A percentile compares a stretch with the other conserved stretches of the same genome.
Evolutionary conservation across 345 rosid genomes (phyloP).

Genomic region (Anastatica hierochuntica): DNA sequence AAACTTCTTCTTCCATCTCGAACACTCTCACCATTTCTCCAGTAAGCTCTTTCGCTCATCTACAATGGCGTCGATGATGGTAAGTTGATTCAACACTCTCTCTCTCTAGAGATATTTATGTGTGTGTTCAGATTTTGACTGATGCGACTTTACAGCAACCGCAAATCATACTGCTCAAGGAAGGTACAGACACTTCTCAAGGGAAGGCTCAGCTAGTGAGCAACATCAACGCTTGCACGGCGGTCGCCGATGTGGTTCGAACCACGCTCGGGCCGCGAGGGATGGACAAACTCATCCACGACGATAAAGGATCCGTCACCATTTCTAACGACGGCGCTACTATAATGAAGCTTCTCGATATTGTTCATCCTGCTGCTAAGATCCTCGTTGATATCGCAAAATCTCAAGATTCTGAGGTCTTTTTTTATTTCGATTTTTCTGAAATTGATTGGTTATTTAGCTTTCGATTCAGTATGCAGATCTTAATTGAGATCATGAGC

Average conservation of each 20-base stretch:
- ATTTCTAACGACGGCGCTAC: conserved; percentile 98
- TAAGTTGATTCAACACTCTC: conserved; percentile 13
- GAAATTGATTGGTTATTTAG: background rate
- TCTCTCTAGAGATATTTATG: too few species aligned
- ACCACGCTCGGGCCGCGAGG: conserved; percentile 97
- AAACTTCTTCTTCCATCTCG: background rate
- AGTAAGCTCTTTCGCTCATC: conserved; percentile 12
- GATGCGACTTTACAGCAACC: conserved; percentile 54
- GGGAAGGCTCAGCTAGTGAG: conserved; percentile 92
- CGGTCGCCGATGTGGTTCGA: conserved; percentile 77
- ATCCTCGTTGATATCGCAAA: conserved; percentile 98
- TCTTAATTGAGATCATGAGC: conserved; percentile 6
- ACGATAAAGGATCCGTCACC: conserved; percentile 84
- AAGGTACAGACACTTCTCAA: conserved; percentile 96
- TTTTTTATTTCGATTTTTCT: background rate
- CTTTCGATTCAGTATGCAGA: background rate
- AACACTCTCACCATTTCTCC: background rate
- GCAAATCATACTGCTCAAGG: conserved; percentile 93
- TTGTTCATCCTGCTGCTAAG: conserved; percentile 95
- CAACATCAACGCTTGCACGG: conserved; percentile 96
- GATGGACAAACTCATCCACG: conserved; percentile 98
- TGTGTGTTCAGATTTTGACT: background rate
- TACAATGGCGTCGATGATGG: conserved; percentile 44
- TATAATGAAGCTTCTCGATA: conserved; percentile 94
- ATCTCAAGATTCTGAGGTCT: conserved; percentile 97